Percentiles rank a stretch among this genome's conserved stretches.
Evolutionary conservation across 306 rosid species (phyloP).

Genomic region (Hippophae rhamnoides): DNA sequence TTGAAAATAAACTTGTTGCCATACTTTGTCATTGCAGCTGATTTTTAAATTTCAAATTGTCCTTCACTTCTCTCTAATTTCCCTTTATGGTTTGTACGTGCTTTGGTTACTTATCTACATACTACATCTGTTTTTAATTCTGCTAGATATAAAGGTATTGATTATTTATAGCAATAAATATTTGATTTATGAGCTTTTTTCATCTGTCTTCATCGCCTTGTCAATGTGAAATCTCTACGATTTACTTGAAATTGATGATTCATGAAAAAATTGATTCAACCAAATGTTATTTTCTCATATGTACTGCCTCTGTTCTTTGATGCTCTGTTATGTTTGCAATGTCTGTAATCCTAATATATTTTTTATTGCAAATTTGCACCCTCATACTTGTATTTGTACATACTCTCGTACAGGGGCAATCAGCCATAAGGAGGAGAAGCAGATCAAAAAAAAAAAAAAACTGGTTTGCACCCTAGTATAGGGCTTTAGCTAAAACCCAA

Average conservation of each 20-base stretch:
- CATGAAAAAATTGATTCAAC: not conserved
- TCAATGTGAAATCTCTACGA: not conserved
- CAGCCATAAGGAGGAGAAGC: constrained; percentile 8
- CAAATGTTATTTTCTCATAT: too few relatives aligned
- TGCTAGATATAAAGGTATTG: not conserved
- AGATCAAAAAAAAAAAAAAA: constrained; percentile 17
- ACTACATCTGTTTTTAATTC: not conserved
- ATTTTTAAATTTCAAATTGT: too few relatives aligned
- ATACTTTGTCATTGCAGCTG: too few relatives aligned
- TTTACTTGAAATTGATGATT: not conserved
- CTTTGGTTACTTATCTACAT: not conserved
- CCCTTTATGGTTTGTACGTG: not conserved
- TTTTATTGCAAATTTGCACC: constrained; percentile 22
- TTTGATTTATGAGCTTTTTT: not conserved
- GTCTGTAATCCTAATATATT: constrained; percentile 4
- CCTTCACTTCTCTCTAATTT: too few relatives aligned
- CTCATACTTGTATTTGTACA: constrained; percentile 15
- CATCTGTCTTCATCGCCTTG: not conserved
- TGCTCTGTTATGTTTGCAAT: not conserved
- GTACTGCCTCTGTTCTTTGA: not conserved
- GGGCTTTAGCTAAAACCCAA: constrained; percentile 33
- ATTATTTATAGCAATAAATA: too few relatives aligned
- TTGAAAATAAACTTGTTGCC: too few relatives aligned
- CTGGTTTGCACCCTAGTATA: constrained; percentile 22
- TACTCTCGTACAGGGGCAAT: constrained; percentile 21